Percentiles rank a stretch among this genome's conserved stretches.
phyloP scores from a whole-genome alignment of 495 filamentous ascomycete genomes.

The Astrothelium macrocarpum region DNA sequence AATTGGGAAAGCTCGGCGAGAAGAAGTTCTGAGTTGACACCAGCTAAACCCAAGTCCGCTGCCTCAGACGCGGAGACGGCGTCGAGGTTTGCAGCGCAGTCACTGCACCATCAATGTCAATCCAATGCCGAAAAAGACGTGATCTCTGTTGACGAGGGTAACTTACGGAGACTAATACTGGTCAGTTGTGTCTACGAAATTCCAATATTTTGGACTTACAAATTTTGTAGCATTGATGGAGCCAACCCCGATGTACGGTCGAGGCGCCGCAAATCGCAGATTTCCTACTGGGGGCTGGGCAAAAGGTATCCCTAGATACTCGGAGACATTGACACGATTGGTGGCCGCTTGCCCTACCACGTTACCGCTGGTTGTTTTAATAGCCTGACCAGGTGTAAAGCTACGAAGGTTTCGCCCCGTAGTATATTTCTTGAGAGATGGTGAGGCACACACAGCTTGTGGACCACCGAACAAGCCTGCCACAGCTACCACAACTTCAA shows the following conservation, averaged over 20 bases:
- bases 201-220: conserved; percentile 29
- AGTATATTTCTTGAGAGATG: neutral
- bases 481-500: neutral
- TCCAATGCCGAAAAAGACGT: neutral
- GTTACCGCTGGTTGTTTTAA: conserved; percentile 28
- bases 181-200: conserved; percentile 18
- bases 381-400: neutral
- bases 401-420: neutral
- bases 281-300: conserved; percentile 38
- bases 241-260: conserved; percentile 10
- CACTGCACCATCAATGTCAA: conserved; percentile 8
- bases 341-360: conserved; percentile 38
- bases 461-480: neutral
- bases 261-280: conserved; percentile 39
- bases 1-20: conserved; percentile 3
- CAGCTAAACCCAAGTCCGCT: neutral
- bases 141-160: neutral
- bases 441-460: neutral
- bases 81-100: neutral
- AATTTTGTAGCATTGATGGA: conserved; percentile 22
- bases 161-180: neutral
- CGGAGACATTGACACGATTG: conserved; percentile 31
- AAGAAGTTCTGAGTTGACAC: neutral
- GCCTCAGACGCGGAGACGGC: neutral
- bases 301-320: conserved; percentile 44